These are phyloP conservation scores for Tolypocladium ovalisporum DNA, from an alignment of 2,329 filamentous ascomycete genomes.

Conservation along the genomic window DNA sequence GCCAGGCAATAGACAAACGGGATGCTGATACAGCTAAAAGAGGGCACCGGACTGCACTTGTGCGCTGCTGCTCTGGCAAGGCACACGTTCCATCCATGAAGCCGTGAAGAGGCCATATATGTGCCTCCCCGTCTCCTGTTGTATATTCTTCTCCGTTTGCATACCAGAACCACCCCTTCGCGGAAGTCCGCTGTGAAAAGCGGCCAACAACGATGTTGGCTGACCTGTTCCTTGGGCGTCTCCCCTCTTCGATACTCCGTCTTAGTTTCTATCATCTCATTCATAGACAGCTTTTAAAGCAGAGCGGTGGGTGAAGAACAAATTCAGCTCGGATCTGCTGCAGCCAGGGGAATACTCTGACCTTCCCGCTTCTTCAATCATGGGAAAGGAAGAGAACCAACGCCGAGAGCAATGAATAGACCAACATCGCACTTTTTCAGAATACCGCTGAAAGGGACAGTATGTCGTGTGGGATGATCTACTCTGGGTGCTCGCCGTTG, in stretches of 20 bases:
- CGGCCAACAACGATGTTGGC: conserved; percentile 2
- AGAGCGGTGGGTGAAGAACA: conserved; percentile 18
- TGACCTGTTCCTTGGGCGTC: background rate
- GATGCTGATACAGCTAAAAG: conserved; percentile 15
- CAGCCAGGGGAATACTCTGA: conserved; percentile 31
- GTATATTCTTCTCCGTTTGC: conserved; percentile 7
- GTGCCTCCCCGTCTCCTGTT: conserved; percentile 4
- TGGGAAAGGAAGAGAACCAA: conserved; percentile 32
- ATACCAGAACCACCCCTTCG: conserved; percentile 4
- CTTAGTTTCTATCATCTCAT: conserved; percentile 18
- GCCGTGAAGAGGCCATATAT: conserved; percentile 11
- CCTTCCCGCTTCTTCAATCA: conserved; percentile 30
- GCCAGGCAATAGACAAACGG: conserved; percentile 17
- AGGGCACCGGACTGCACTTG: conserved; percentile 3
- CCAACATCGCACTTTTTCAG: conserved; percentile 28
- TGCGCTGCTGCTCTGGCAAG: conserved; percentile 1
- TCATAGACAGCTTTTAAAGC: conserved; percentile 17
- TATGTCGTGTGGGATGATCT: conserved; percentile 19
- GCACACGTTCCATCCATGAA: background rate
- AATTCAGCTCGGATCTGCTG: conserved; percentile 24
- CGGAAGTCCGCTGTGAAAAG: conserved; percentile 1
- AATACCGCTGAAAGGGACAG: conserved; percentile 20
- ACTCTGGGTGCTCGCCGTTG: conserved; percentile 45
- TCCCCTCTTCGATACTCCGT: conserved; percentile 9
- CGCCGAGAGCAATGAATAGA: conserved; percentile 36